phyloP scores from a whole-genome alignment of 805 yeast species.

The Ogataea paraovalis region DNA sequence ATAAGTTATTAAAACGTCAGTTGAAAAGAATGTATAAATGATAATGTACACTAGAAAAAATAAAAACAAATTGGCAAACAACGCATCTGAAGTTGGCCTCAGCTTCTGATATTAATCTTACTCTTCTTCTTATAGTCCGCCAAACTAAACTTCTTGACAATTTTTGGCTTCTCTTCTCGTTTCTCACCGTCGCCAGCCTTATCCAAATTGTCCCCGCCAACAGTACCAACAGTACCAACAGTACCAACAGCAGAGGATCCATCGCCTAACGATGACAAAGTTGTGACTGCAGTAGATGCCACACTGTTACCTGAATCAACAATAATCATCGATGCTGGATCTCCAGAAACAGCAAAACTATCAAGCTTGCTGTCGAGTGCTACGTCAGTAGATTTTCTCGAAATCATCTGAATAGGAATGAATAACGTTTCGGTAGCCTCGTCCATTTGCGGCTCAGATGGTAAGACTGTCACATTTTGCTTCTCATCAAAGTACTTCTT shows the following conservation, averaged over 20 bases:
- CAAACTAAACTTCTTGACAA: conserved; percentile 61
- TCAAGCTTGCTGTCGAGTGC: not conserved
- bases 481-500: conserved; percentile 11
- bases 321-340: not conserved
- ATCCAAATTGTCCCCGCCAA: conserved; percentile 5
- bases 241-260: not conserved
- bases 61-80: conserved; percentile 1
- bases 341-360: not conserved
- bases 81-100: conserved; percentile 3
- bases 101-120: conserved; percentile 6
- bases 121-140: conserved; percentile 65
- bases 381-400: not conserved
- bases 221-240: not conserved
- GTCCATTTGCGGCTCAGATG: not conserved
- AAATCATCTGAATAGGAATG: conserved; percentile 14
- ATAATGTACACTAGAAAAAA: not conserved
- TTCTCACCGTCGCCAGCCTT: conserved; percentile 2
- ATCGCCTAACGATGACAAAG: too few species aligned
- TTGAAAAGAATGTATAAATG: not conserved
- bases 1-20: not conserved
- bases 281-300: not conserved
- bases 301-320: not conserved
- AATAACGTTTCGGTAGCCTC: conserved; percentile 6
- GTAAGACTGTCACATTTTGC: not conserved
- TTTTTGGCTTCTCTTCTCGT: conserved; percentile 27